Evolutionary conservation across 2,329 filamentous ascomycete genomes (phyloP).

Genomic region (Cercospora zeae-maydis): DNA sequence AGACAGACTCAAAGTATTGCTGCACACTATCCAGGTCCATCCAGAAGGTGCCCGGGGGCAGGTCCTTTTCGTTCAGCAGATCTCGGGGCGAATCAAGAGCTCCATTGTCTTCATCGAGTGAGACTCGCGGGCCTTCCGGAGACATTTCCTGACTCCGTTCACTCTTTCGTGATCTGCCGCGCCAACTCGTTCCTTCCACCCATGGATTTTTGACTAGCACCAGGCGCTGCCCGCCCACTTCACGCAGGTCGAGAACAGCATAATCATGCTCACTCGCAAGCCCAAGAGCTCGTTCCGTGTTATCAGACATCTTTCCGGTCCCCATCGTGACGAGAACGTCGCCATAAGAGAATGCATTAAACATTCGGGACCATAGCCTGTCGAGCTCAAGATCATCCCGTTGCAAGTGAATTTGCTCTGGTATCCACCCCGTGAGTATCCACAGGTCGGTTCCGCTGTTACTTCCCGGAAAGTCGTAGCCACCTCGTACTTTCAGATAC

Average conservation of each 20-base stretch:
- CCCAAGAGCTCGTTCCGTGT: constrained; percentile 76
- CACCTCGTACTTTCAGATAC: constrained; percentile 89
- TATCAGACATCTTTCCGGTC: constrained; percentile 73
- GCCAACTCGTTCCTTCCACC: constrained; percentile 77
- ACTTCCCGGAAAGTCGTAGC: constrained; percentile 96
- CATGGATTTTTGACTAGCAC: constrained; percentile 94
- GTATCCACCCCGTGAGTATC: constrained; percentile 92
- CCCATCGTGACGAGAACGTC: constrained; percentile 87
- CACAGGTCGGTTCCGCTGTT: constrained; percentile 95
- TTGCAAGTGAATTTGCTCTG: constrained; percentile 89
- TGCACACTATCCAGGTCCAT: constrained; percentile 82
- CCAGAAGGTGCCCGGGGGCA: constrained; percentile 79
- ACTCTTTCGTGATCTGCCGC: constrained; percentile 41
- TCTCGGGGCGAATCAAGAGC: constrained; percentile 34
- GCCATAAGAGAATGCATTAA: constrained; percentile 68
- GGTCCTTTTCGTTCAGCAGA: constrained; percentile 38
- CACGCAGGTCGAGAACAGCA: constrained; percentile 75
- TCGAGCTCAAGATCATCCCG: constrained; percentile 75
- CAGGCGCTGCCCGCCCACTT: constrained; percentile 59
- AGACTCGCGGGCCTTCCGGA: constrained; percentile 13
- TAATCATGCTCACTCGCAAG: constrained; percentile 92
- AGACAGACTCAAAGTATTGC: constrained; percentile 92
- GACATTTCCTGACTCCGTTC: constrained; percentile 4
- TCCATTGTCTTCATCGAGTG: constrained; percentile 30
- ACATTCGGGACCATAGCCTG: constrained; percentile 73